phyloP scores from a whole-genome alignment of 1,139 yeast genomes.

The Lodderomyces elongisporus region DNA sequence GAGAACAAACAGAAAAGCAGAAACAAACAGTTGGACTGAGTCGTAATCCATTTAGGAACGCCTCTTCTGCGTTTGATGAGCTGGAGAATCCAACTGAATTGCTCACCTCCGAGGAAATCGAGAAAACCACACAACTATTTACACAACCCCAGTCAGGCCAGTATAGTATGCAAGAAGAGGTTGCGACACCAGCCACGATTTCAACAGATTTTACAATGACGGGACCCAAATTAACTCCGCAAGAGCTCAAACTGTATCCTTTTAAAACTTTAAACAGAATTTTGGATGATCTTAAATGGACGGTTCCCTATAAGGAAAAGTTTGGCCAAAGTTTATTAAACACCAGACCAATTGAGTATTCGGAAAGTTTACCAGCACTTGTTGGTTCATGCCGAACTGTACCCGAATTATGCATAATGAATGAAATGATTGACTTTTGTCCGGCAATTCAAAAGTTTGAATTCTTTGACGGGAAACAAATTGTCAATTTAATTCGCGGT shows the following conservation, averaged over 20 bases:
- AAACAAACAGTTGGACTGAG: too few species aligned
- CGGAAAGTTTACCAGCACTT: slow-evolving; percentile 23
- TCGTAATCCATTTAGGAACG: too few species aligned
- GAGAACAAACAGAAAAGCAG: too few species aligned
- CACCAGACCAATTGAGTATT: slow-evolving; percentile 32
- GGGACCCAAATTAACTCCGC: too few species aligned
- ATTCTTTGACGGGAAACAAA: slow-evolving; percentile 18
- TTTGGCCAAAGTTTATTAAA: slow-evolving; percentile 23
- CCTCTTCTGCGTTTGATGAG: too few species aligned
- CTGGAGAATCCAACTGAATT: too few species aligned
- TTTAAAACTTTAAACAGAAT: slow-evolving; percentile 65
- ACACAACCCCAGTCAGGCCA: too few species aligned
- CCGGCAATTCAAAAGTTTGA: slow-evolving; percentile 23
- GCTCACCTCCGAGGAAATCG: too few species aligned
- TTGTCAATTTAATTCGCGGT: slow-evolving; percentile 30
- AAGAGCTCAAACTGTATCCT: slow-evolving; percentile 21
- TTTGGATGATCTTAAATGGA: slow-evolving; percentile 56
- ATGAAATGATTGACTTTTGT: slow-evolving; percentile 28
- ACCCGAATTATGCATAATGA: too few species aligned
- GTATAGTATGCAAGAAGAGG: too few species aligned
- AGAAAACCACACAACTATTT: too few species aligned
- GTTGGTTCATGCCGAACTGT: slow-evolving; percentile 17
- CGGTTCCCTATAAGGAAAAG: slow-evolving; percentile 23
- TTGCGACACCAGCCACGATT: too few species aligned
- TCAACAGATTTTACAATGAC: slow-evolving; percentile 9